phyloP scores from a whole-genome alignment of 2,329 filamentous ascomycete species.

The Dryadomyces quercivorus region DNA sequence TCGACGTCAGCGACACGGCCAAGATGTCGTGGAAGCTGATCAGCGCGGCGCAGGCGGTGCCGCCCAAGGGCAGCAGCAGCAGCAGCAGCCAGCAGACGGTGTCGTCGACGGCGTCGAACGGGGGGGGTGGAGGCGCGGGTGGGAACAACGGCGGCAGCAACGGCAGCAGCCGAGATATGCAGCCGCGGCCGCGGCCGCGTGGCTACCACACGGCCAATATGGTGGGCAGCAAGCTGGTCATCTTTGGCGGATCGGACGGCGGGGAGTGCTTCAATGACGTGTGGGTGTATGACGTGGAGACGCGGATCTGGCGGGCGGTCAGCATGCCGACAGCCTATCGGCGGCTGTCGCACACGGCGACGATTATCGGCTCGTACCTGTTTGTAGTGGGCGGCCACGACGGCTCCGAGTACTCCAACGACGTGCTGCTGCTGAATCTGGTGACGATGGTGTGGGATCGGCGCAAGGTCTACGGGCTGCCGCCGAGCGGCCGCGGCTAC shows the following conservation, averaged over 20 bases:
- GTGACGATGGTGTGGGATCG: slow-evolving; percentile 66
- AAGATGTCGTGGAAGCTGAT: slow-evolving; percentile 60
- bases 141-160: neutral
- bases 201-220: slow-evolving; percentile 65
- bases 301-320: slow-evolving; percentile 45
- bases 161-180: neutral
- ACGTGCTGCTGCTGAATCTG: slow-evolving; percentile 56
- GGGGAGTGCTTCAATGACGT: slow-evolving; percentile 63
- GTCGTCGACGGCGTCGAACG: too few relatives aligned
- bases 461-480: slow-evolving; percentile 50
- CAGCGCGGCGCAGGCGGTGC: slow-evolving; percentile 22
- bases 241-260: slow-evolving; percentile 58
- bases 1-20: slow-evolving; percentile 52
- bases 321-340: slow-evolving; percentile 48
- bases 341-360: slow-evolving; percentile 55
- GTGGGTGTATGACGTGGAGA: slow-evolving; percentile 60
- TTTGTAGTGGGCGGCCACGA: slow-evolving; percentile 62
- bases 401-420: slow-evolving; percentile 56
- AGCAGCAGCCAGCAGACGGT: slow-evolving; percentile 2
- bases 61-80: slow-evolving; percentile 6
- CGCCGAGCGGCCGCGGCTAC: slow-evolving; percentile 52
- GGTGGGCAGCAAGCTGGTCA: slow-evolving; percentile 59
- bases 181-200: slow-evolving; percentile 43
- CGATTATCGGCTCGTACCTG: slow-evolving; percentile 56
- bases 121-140: neutral